A percentile compares a stretch with the other conserved stretches of the same genome.
These are phyloP conservation scores for Penicillium janthinellum DNA, from an alignment of 2,329 filamentous ascomycete species.

Conservation along the genomic window DNA sequence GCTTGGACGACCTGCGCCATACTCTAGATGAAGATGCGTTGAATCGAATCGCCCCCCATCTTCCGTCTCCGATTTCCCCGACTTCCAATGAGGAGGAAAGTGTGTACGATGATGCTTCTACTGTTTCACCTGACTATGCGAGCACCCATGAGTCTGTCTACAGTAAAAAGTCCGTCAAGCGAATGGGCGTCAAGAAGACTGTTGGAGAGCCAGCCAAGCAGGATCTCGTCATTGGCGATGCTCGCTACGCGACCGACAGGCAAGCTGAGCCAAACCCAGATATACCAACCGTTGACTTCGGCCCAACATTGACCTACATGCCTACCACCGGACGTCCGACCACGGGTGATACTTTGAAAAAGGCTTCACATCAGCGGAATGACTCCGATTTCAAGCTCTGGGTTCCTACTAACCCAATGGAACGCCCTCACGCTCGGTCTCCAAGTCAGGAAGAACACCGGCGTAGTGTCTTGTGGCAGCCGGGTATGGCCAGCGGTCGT, in stretches of 20 bases:
- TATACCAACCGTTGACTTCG: slow-evolving; percentile 81
- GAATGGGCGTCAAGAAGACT: slow-evolving; percentile 78
- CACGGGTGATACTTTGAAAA: slow-evolving; percentile 56
- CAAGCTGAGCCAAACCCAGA: slow-evolving; percentile 48
- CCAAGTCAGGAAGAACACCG: slow-evolving; percentile 55
- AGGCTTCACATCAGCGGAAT: slow-evolving; percentile 34
- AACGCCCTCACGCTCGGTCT: slow-evolving; percentile 41
- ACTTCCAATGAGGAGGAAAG: slow-evolving; percentile 40
- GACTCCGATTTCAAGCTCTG: slow-evolving; percentile 32
- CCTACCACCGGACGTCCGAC: slow-evolving; percentile 57
- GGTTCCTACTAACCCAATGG: slow-evolving; percentile 28
- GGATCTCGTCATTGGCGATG: slow-evolving; percentile 51
- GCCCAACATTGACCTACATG: slow-evolving; percentile 73
- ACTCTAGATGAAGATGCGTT: slow-evolving; percentile 54
- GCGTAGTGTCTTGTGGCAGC: slow-evolving; percentile 77
- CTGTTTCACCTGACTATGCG: slow-evolving; percentile 74
- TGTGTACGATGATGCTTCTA: slow-evolving; percentile 63
- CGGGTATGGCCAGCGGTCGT: slow-evolving; percentile 58
- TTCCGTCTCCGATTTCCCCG: slow-evolving; percentile 31
- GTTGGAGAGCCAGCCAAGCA: slow-evolving; percentile 61
- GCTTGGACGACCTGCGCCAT: slow-evolving; percentile 45
- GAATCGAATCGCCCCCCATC: slow-evolving; percentile 48
- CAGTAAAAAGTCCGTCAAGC: slow-evolving; percentile 43
- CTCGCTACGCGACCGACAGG: slow-evolving; percentile 45
- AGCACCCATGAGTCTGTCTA: slow-evolving; percentile 64